Conservation (phyloP, 2,329 filamentous ascomycete species). For the Volutella citrinella region DNA sequence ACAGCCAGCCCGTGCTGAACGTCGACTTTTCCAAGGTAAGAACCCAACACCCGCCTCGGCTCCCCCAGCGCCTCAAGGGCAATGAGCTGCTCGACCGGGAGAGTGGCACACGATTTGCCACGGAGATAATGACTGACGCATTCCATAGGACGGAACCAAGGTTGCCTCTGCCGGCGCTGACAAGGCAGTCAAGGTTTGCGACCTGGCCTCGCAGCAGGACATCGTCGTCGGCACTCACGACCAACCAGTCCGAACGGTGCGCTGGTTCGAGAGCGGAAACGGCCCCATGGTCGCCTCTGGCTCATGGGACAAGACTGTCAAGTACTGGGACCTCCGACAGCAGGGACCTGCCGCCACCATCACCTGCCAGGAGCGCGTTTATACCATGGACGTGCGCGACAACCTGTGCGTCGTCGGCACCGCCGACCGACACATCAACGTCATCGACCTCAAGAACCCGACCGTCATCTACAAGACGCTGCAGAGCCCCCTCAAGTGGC, state of each 20-base stretch:
- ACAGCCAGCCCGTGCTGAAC: constrained; percentile 79
- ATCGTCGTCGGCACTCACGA: constrained; percentile 82
- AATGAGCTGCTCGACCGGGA: too few relatives aligned
- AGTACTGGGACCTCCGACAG: constrained; percentile 80
- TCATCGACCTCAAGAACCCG: constrained; percentile 86
- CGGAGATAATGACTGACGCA: too few relatives aligned
- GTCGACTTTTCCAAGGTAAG: constrained; percentile 86
- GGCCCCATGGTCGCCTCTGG: constrained; percentile 86
- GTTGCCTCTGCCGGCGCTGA: constrained; percentile 85
- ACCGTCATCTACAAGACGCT: constrained; percentile 93
- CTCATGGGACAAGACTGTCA: constrained; percentile 86
- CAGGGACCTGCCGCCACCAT: constrained; percentile 64
- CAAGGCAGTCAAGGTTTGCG: constrained; percentile 85
- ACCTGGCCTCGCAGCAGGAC: constrained; percentile 66
- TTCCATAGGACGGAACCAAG: constrained; percentile 77
- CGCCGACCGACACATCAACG: constrained; percentile 93
- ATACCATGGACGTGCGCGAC: constrained; percentile 87
- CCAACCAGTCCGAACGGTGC: constrained; percentile 72
- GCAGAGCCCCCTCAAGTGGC: constrained; percentile 96
- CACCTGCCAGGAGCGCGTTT: constrained; percentile 73
- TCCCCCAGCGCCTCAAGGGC: too few relatives aligned
- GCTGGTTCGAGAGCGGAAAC: constrained; percentile 71
- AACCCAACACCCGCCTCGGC: constrained; percentile 5
- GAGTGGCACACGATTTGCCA: too few relatives aligned
- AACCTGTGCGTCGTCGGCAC: constrained; percentile 89